Base-by-base conservation (phyloP, 345 rosid species). In the Camelina neglecta region DNA sequence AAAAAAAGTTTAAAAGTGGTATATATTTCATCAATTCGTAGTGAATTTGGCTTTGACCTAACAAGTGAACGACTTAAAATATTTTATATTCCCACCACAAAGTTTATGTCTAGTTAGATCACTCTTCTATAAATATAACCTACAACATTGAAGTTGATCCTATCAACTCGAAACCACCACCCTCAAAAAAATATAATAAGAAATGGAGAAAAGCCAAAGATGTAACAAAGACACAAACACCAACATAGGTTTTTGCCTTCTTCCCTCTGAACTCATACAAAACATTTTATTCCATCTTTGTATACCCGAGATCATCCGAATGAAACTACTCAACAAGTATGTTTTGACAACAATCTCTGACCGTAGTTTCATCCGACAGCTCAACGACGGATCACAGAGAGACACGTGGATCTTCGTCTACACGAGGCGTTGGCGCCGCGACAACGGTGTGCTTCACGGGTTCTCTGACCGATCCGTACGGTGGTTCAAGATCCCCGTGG, bases 181-280 rank as follows among this genome's bases (percentile, higher is more conserved):
- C 56, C 12, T 26, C 36, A 35, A 5, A 23, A 41, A 64, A 35
- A 35, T 51, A 12, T 21, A 29, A 1, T 7, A 35, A 53, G 20
- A 57, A 64, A 77, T 71, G 76, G 81, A 77, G 18, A 77, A 77
- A 65, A 71, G 12, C 76, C 76, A 71, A 51, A 65, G 73, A 65
- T 77, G 47, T 71, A 51, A 41, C 68, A 77, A 58, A 77, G 73
- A 77, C 68, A 61, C 54, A 36, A 61, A 75, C 63, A 56, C 83
- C 0, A 70, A 81, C 9, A 63, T 90, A 6, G 91, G 93, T 12
- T 86, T 92, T 16, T 87, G 88, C 84, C 93, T 87, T 54, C 97
- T 92, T 41, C 96, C 97, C 1, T 82, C 87, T 0, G 96, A 88
- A 36, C 89, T 92, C 75, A 88, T 86, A 36, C 91, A 85, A n/a